A percentile compares a stretch with the other conserved stretches of the same genome.
Conservation (phyloP, 1,284 basidiomycete genomes). For the Melampsora americana region DNA sequence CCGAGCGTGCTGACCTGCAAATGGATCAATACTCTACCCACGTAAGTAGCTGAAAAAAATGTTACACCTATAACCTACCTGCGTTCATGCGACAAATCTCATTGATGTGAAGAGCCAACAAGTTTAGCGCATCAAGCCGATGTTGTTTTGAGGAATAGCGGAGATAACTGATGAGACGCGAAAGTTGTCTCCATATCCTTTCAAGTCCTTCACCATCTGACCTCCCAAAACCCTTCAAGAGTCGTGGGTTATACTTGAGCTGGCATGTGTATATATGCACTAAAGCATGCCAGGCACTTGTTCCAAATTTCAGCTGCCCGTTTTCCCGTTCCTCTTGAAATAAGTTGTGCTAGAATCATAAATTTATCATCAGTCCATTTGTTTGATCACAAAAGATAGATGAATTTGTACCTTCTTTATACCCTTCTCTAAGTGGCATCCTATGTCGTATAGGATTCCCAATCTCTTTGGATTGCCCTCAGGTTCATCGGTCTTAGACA, state of each 20-base stretch:
- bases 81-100: neutral
- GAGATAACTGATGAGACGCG: neutral
- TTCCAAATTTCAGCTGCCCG: slow-evolving; percentile 9
- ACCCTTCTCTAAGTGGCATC: slow-evolving; percentile 14
- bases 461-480: neutral
- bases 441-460: slow-evolving; percentile 18
- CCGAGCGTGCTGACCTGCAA: neutral
- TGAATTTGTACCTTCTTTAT: neutral
- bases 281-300: slow-evolving; percentile 25
- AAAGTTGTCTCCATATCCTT: slow-evolving; percentile 13
- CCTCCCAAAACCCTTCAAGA: slow-evolving; percentile 5
- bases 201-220: slow-evolving; percentile 36
- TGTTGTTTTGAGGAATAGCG: neutral
- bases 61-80: neutral
- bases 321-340: neutral
- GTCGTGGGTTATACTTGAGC: slow-evolving; percentile 11
- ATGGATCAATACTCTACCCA: no score
- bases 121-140: neutral
- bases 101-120: no score
- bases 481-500: no score
- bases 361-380: no score
- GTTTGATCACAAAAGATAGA: no score
- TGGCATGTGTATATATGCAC: slow-evolving; percentile 35
- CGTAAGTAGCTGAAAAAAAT: no score
- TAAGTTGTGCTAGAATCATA: neutral